These are phyloP conservation scores for Przewalskia tangutica DNA, from an alignment of 257 asterid genomes.

Conservation along the genomic window DNA sequence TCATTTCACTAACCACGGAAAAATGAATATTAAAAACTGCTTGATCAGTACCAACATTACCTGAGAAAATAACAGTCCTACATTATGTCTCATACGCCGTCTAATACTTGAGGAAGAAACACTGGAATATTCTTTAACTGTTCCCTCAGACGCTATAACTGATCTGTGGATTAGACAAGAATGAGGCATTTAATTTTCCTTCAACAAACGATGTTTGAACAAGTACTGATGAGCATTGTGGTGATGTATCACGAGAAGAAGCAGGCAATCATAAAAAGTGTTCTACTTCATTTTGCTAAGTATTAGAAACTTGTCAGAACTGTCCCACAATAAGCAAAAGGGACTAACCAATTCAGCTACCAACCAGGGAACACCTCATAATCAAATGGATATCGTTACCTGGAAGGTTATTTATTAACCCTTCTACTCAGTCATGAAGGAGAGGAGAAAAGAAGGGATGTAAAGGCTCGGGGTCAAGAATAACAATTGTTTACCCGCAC, in stretches of 20 bases:
- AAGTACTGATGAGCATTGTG: not conserved
- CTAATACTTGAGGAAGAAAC: not conserved
- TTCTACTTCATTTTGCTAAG: not conserved
- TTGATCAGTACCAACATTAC: constrained; percentile 90
- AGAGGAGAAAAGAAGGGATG: not conserved
- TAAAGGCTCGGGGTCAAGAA: not conserved
- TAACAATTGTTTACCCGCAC: not conserved
- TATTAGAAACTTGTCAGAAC: not conserved
- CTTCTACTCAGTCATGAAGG: not conserved
- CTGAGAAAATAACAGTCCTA: constrained; percentile 25
- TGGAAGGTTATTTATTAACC: not conserved
- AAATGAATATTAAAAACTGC: too few species aligned
- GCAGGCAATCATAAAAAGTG: not conserved
- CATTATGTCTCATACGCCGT: not conserved
- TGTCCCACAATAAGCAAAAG: not conserved
- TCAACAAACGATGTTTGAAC: not conserved
- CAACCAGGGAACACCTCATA: not conserved
- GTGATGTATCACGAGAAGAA: not conserved
- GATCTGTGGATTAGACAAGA: not conserved
- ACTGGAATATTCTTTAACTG: not conserved
- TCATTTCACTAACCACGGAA: too few species aligned
- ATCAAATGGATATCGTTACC: not conserved
- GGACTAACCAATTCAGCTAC: not conserved
- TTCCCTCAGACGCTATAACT: not conserved
- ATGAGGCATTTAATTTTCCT: not conserved